Conservation (phyloP, 345 rosid genomes). For the Gossypium australe region DNA sequence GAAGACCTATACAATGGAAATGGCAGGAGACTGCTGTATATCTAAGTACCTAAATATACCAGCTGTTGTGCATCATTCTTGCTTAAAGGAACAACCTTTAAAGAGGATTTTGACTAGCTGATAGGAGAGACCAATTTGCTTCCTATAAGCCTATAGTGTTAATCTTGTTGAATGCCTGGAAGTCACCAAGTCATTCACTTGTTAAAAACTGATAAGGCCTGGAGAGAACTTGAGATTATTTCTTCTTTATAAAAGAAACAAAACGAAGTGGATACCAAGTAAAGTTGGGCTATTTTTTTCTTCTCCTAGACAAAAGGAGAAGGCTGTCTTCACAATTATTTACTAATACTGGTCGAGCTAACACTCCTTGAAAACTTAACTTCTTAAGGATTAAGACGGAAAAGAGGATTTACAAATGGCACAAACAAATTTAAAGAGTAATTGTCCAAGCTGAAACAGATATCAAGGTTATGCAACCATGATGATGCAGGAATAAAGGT, state of each 20-base stretch:
- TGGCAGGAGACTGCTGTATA: not conserved
- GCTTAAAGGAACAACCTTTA: not conserved
- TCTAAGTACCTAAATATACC: not conserved
- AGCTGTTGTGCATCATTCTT: too few relatives aligned
- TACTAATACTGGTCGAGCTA: not conserved
- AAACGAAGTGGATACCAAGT: not conserved
- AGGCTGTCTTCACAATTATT: not conserved
- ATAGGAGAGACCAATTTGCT: not conserved
- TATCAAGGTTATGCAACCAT: not conserved
- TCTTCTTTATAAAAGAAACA: not conserved
- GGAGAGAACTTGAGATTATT: not conserved
- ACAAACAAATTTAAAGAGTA: not conserved
- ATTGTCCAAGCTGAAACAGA: not conserved
- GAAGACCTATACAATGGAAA: not conserved
- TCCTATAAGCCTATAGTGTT: not conserved
- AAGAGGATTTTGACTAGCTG: not conserved
- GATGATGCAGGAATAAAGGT: not conserved
- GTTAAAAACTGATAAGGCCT: not conserved
- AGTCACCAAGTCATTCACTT: not conserved
- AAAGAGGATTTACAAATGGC: not conserved
- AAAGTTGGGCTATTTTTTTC: not conserved
- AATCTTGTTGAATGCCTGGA: not conserved
- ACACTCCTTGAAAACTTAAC: not conserved
- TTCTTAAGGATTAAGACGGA: not conserved
- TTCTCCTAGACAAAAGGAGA: not conserved